Base-by-base conservation (phyloP, 2,329 filamentous ascomycete species). In the Zasmidium citrigriseum region DNA sequence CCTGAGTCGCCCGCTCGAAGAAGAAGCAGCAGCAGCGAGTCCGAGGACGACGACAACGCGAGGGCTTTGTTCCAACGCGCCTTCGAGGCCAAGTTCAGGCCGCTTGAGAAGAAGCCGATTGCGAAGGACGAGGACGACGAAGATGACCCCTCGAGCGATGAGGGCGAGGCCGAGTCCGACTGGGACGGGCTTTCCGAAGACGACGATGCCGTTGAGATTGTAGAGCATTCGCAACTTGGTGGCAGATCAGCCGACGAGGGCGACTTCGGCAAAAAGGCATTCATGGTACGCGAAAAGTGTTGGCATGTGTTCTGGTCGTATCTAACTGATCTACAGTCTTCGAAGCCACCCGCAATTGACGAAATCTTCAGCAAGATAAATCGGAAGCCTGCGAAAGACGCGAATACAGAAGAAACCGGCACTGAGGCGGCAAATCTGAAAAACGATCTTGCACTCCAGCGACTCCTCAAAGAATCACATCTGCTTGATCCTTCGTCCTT, bases 401-500 rank as follows among this genome's bases (percentile, higher is more conserved):
- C 61, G 57, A 54, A 57, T 67, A 64, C 58, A 72, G 63, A 72
- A 80, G 76, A 73, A 24, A 85, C 86, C 22, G 79, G 83, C 59
- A 75, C 83, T 18, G 86, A 89, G 71, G 74, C 80, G 22, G 74
- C 78, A 11, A 89, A 96, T 61, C 82, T 98, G 18, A 92, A 93
- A 73, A 93, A 97, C 74, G 95, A 98, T 74, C 86, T 96, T 54
- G 93, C 91, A 41, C 86, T 99, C 14, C 93, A 97, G 74, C 88
- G 92, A 48, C 86, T 99, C 44, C 86, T 99, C 58, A 84, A 88
- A 66, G 95, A 99, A 80, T 97, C 93, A 0, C 92, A 96, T 76
- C 87, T 98, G 60, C 86, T 98, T 57, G 83, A 86, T 49, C 78
- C 83, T 0, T 79, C 82, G 14, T 78, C 79, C 24, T 78, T 81